phyloP scores from a whole-genome alignment of 306 rosid genomes.

The Inga oerstediana region DNA sequence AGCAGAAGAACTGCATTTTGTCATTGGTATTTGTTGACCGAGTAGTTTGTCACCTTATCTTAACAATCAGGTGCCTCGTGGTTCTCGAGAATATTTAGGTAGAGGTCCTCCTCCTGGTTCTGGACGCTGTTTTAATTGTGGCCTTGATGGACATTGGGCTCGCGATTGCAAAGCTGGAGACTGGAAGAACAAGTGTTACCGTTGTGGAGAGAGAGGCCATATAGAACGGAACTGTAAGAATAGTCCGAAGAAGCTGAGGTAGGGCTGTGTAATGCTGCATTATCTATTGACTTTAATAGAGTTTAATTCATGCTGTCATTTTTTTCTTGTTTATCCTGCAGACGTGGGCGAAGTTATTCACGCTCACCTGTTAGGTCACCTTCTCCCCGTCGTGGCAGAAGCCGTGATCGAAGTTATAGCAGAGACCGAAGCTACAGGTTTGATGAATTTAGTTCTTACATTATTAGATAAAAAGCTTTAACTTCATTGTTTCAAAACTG shows the following conservation, averaged over 20 bases:
- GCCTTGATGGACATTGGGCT: slow-evolving; percentile 91
- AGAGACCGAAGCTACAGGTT: slow-evolving; percentile 64
- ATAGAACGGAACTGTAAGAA: slow-evolving; percentile 78
- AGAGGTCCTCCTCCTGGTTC: slow-evolving; percentile 91
- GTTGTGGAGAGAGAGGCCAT: slow-evolving; percentile 93
- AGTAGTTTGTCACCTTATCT: not conserved
- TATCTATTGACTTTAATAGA: not conserved
- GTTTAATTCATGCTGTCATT: not conserved
- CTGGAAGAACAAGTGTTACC: slow-evolving; percentile 89
- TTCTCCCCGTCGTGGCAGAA: slow-evolving; percentile 58
- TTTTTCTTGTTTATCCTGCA: slow-evolving; percentile 19
- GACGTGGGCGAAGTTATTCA: slow-evolving; percentile 59
- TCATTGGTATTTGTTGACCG: not conserved
- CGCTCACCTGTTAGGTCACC: slow-evolving; percentile 49
- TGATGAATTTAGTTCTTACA: not conserved
- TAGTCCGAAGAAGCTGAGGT: slow-evolving; percentile 79
- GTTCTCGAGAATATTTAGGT: slow-evolving; percentile 73
- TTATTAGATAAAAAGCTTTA: not conserved
- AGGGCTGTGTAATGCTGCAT: not conserved
- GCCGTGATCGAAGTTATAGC: slow-evolving; percentile 61
- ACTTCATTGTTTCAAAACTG: not conserved
- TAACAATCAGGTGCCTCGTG: slow-evolving; percentile 65
- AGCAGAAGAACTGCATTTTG: not conserved
- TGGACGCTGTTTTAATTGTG: slow-evolving; percentile 90
- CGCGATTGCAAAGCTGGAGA: slow-evolving; percentile 91